These are phyloP conservation scores for Rhizophora mangle DNA, from an alignment of 345 rosid genomes.

Conservation along the genomic window DNA sequence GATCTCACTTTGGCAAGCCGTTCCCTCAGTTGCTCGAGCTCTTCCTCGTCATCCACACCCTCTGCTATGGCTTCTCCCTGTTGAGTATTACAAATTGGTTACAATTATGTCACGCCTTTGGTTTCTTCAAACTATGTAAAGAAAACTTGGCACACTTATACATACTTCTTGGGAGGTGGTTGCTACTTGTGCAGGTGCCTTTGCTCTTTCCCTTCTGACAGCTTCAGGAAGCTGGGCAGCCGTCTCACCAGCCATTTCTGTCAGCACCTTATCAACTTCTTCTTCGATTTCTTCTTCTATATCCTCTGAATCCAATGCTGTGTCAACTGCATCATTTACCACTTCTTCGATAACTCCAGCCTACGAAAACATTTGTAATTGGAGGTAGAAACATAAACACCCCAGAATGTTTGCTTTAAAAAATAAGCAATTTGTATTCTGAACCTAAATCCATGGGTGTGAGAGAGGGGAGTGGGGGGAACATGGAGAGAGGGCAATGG, in stretches of 20 bases:
- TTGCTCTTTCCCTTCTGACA: conserved; percentile 25
- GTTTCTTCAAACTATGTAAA: background rate
- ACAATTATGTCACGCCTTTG: background rate
- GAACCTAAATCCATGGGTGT: too few species aligned
- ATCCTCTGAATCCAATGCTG: conserved; percentile 18
- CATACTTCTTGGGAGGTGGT: conserved; percentile 30
- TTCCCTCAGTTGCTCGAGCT: conserved; percentile 10
- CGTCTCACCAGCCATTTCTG: conserved; percentile 18
- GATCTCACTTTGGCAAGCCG: conserved; percentile 18
- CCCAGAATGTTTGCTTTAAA: too few species aligned
- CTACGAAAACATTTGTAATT: background rate
- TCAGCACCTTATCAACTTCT: conserved; percentile 13
- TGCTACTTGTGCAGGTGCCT: conserved; percentile 18
- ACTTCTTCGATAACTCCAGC: conserved; percentile 16
- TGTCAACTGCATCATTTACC: conserved; percentile 13
- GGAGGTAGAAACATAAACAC: too few species aligned
- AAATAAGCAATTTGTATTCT: too few species aligned
- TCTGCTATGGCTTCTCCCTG: conserved; percentile 15
- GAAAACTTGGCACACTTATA: background rate
- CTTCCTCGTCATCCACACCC: conserved; percentile 14
- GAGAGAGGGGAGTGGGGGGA: too few species aligned
- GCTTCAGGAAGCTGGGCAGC: conserved; percentile 21
- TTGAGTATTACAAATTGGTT: background rate
- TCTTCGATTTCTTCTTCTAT: conserved; percentile 19
- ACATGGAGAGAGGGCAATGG: too few species aligned